Conservation (phyloP, 108 stramenopile genomes). For the Fragilariopsis cylindrus region DNA sequence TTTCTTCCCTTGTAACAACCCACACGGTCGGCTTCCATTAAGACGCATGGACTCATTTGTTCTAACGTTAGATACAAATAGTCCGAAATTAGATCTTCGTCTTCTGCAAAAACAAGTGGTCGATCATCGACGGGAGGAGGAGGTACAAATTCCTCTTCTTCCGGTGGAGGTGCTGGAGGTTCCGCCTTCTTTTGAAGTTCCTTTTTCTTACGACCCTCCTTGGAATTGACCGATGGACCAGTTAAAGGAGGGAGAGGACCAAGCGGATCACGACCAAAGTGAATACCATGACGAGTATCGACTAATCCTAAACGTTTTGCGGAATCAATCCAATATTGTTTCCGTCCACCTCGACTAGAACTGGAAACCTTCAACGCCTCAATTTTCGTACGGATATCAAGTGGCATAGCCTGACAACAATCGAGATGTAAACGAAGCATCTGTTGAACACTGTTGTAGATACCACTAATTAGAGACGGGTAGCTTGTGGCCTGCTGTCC, state of each 20-base stretch:
- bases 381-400: constrained; percentile 61
- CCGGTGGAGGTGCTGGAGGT: constrained; percentile 24
- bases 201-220: constrained; percentile 47
- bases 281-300: constrained; percentile 80
- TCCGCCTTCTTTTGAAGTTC: constrained; percentile 36
- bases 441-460: constrained; percentile 87
- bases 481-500: constrained; percentile 76
- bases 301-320: constrained; percentile 78
- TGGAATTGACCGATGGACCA: constrained; percentile 52
- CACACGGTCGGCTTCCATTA: constrained; percentile 70
- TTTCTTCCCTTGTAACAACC: constrained; percentile 75
- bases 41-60: constrained; percentile 81
- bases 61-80: constrained; percentile 81
- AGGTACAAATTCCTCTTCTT: constrained; percentile 18
- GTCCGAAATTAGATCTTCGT: constrained; percentile 69
- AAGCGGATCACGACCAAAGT: constrained; percentile 76
- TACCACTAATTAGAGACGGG: constrained; percentile 77
- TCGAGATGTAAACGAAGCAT: constrained; percentile 85
- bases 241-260: constrained; percentile 67
- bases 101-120: constrained; percentile 68
- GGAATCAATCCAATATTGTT: constrained; percentile 90
- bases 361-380: constrained; percentile 63
- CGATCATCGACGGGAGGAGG: constrained; percentile 51
- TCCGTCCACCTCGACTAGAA: constrained; percentile 80
- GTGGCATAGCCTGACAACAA: constrained; percentile 65